Base-by-base conservation (phyloP, 2,329 filamentous ascomycete genomes). In the Xylaria sp. region DNA sequence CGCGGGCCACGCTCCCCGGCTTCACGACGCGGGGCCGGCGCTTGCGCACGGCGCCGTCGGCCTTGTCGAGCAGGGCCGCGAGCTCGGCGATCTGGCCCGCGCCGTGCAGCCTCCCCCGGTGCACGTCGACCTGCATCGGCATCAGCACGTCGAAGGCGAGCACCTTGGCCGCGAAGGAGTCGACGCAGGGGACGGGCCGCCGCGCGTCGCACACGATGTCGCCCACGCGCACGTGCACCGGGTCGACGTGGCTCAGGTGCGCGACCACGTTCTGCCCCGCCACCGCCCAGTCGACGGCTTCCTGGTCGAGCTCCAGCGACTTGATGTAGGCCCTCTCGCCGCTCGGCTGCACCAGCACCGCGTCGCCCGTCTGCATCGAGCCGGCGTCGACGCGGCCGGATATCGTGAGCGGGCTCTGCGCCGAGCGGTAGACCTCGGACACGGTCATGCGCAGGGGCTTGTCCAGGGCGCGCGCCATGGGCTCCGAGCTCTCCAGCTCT, bases 71-170 rank as follows among this genome's bases (percentile, higher is more conserved):
- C 1, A 86, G 79, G 0, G 89, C 90, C 7, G 88, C 74, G 60
- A 97, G 79, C 57, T 85, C 82, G 48, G 81, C 79, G 39, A 99
- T 89, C 44, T 84, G 83, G 0, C 90, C 94, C 0, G 90, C 81
- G 0, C 87, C 85, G 70, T 96, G 90, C 46, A 97, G 74, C 7
- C 92, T 82, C 0, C 94, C 94, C 18, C 91, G 80, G 70, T 97
- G 92, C 7, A 99, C 85, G 66, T 97, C 93, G 8, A 97, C 84
- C 20, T 85, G 84, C 84, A 93, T 94, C 0, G 93, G 93, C 73
- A 92, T 88, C 16, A 99, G 74, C 59, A 93, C 88, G 56, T 96
- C 91, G 66, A 97, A 96, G 0, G 92, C 91, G 51, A 97, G 81
- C 9, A 94, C 86, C 72, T 96, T 96, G 56, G 89, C 85, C 1